phyloP scores from a whole-genome alignment of 1,284 basidiomycete genomes.

The Cutaneotrichosporon cavernicola region DNA sequence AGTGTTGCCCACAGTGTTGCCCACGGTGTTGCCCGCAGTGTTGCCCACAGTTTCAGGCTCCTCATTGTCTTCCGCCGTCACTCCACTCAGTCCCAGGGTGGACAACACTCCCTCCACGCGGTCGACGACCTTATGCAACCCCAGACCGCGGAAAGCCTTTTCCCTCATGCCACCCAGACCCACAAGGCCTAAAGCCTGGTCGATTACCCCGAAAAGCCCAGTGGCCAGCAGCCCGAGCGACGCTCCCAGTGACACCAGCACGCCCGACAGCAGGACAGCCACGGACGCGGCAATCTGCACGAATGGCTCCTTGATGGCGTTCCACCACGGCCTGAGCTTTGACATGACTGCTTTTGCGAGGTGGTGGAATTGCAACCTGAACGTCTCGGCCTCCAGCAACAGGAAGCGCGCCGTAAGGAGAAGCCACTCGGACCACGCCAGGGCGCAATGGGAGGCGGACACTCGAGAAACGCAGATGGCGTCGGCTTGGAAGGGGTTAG shows the following conservation, averaged over 20 bases:
- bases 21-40: no score
- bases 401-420: neutral
- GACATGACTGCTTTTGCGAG: neutral
- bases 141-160: conserved; percentile 9
- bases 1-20: no score
- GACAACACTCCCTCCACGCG: conserved; percentile 10
- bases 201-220: conserved; percentile 9
- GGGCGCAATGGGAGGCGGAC: no score
- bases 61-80: neutral
- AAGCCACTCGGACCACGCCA: no score
- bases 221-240: conserved; percentile 6
- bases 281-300: conserved; percentile 7
- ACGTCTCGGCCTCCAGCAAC: neutral
- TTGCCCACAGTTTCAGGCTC: neutral
- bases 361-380: neutral
- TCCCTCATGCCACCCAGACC: conserved; percentile 15
- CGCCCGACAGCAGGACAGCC: neutral
- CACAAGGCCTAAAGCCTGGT: conserved; percentile 10
- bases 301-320: conserved; percentile 3
- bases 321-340: conserved; percentile 6
- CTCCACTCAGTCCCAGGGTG: conserved; percentile 3
- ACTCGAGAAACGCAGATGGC: no score
- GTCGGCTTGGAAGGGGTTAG: no score
- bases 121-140: conserved; percentile 6
- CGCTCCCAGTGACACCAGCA: conserved; percentile 1